Evolutionary conservation across 352 stramenopile genomes (phyloP).

Genomic region (Blastocystis sp.): DNA sequence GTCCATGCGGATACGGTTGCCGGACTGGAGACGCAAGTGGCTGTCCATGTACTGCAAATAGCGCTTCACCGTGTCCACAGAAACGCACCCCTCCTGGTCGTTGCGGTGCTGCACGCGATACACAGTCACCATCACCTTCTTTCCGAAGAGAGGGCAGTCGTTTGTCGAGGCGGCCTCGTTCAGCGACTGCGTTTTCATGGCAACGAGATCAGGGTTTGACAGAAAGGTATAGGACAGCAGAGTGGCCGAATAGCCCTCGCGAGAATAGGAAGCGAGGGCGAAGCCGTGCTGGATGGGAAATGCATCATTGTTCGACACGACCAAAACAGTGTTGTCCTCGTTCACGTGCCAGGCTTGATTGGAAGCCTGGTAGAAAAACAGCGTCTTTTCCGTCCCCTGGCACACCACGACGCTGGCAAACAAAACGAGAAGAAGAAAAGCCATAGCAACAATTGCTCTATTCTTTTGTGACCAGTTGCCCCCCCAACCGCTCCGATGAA

Average conservation of each 20-base stretch:
- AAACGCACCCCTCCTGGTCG: conserved; percentile 36
- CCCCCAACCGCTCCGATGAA: neutral
- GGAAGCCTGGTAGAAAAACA: conserved; percentile 63
- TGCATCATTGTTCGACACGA: conserved; percentile 11
- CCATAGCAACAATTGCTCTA: conserved; percentile 8
- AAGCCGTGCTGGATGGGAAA: conserved; percentile 36
- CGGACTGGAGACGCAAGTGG: conserved; percentile 46
- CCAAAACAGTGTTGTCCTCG: neutral
- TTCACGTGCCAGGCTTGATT: conserved; percentile 34
- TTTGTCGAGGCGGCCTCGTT: neutral
- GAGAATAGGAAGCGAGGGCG: conserved; percentile 13
- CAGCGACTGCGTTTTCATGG: neutral
- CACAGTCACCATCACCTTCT: conserved; percentile 59
- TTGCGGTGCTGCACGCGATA: conserved; percentile 61
- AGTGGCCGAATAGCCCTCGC: neutral
- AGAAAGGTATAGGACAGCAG: conserved; percentile 42
- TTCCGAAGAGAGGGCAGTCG: conserved; percentile 61
- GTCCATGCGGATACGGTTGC: conserved; percentile 34
- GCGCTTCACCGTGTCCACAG: conserved; percentile 4
- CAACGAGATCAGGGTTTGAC: conserved; percentile 13
- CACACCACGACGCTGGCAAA: neutral
- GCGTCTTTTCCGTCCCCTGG: neutral
- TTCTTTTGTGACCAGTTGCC: neutral
- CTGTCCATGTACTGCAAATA: conserved; percentile 62
- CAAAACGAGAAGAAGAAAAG: neutral